These are phyloP conservation scores for Macrophomina pseudophaseolina DNA, from an alignment of 2,329 filamentous ascomycete species.

Conservation along the genomic window DNA sequence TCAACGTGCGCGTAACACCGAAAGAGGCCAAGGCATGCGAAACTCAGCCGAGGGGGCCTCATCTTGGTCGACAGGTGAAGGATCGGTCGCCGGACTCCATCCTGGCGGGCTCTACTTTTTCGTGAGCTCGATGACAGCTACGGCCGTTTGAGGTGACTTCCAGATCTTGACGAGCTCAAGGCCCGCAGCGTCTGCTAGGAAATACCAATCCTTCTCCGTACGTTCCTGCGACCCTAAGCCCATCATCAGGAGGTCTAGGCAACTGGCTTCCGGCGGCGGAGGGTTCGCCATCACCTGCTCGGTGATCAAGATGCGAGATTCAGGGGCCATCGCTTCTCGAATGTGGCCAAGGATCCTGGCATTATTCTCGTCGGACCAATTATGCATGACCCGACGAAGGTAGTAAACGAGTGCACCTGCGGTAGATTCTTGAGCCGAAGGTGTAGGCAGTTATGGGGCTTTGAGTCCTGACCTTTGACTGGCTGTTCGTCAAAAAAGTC, in stretches of 20 bases:
- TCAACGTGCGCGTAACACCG: no score
- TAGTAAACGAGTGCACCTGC: conserved; percentile 27
- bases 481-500: conserved; percentile 38
- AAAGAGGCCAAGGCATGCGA: no score
- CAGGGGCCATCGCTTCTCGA: conserved; percentile 38
- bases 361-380: conserved; percentile 41
- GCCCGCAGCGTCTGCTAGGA: neutral
- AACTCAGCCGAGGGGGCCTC: no score
- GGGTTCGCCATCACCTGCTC: conserved; percentile 34
- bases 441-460: neutral
- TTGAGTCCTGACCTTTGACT: conserved; percentile 32
- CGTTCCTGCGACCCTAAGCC: neutral
- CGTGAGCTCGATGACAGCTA: conserved; percentile 8
- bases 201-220: conserved; percentile 6
- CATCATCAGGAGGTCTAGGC: conserved; percentile 7
- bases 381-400: conserved; percentile 42
- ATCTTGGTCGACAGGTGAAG: no score
- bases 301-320: conserved; percentile 50
- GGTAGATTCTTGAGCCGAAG: neutral
- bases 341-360: conserved; percentile 41
- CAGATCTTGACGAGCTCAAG: conserved; percentile 15
- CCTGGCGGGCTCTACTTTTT: neutral
- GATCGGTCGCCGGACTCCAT: no score
- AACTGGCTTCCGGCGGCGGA: neutral
- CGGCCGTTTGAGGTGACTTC: neutral